Conservation (phyloP, 805 yeast species). For the Naumovozyma castellii region DNA sequence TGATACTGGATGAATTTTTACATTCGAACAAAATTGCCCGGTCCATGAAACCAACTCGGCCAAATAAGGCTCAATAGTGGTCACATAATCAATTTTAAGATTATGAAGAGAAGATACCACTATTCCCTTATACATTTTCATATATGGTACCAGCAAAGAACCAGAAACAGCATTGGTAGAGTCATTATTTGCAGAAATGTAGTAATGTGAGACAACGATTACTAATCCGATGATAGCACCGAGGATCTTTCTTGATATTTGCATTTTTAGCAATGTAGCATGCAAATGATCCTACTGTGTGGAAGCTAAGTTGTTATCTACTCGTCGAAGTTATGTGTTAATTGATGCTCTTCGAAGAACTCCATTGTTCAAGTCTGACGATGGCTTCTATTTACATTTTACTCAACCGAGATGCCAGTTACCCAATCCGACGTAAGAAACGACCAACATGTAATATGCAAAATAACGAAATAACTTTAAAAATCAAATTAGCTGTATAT, state of each 20-base stretch:
- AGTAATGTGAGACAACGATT: background rate
- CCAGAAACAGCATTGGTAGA: background rate
- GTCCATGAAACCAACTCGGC: background rate
- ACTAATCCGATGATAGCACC: background rate
- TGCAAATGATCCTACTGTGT: no score
- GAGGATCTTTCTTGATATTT: background rate
- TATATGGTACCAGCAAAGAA: background rate
- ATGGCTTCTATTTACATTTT: no score
- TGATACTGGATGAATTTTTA: background rate
- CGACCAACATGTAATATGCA: no score
- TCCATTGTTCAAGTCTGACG: no score
- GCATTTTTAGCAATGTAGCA: background rate
- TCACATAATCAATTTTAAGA: background rate
- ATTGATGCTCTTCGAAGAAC: no score
- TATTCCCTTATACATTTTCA: no score
- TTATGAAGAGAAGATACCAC: background rate
- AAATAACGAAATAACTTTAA: no score
- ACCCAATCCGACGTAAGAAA: no score
- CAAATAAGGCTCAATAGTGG: background rate
- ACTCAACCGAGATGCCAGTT: no score
- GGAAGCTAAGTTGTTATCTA: no score
- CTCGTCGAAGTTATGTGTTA: no score
- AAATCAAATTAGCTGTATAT: no score
- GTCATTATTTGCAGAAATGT: background rate
- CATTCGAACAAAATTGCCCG: background rate